Conservation (phyloP, 768 basidiomycete species). For the Leucocoprinus birnbaumii region DNA sequence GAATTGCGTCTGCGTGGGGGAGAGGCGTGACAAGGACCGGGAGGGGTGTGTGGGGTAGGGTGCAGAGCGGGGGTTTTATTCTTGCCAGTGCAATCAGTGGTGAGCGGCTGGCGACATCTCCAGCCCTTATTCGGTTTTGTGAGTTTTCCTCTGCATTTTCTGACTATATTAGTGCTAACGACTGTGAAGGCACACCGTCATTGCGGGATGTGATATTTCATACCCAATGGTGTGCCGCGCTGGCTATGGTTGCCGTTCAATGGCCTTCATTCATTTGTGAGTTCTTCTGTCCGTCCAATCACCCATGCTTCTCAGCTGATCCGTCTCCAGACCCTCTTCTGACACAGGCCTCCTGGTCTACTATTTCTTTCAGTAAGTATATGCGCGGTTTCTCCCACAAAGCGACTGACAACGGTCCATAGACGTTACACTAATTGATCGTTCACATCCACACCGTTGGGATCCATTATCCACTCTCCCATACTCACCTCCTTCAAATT, state of each 20-base stretch:
- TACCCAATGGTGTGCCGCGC: constrained; percentile 86
- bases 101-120: constrained; percentile 79
- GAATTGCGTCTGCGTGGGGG: constrained; percentile 83
- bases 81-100: constrained; percentile 92
- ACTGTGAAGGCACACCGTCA: constrained; percentile 76
- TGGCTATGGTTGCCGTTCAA: constrained; percentile 92
- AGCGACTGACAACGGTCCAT: constrained; percentile 4
- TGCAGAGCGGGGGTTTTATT: constrained; percentile 85
- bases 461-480: constrained; percentile 56
- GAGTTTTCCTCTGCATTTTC: constrained; percentile 26
- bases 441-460: constrained; percentile 53
- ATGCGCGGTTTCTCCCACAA: constrained; percentile 1
- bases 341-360: constrained; percentile 87
- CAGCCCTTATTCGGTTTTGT: constrained; percentile 89
- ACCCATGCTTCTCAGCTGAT: constrained; percentile 13
- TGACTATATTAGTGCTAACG: constrained; percentile 11
- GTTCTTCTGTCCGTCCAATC: constrained; percentile 25
- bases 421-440: constrained; percentile 75
- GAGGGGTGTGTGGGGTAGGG: constrained; percentile 62
- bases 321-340: constrained; percentile 76
- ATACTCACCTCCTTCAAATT: constrained; percentile 67
- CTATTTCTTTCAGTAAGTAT: constrained; percentile 63
- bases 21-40: constrained; percentile 62
- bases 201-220: constrained; percentile 91
- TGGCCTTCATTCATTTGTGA: constrained; percentile 93